These are phyloP conservation scores for Leishmania major DNA, from an alignment of 208 protist species.

Conservation along the genomic window DNA sequence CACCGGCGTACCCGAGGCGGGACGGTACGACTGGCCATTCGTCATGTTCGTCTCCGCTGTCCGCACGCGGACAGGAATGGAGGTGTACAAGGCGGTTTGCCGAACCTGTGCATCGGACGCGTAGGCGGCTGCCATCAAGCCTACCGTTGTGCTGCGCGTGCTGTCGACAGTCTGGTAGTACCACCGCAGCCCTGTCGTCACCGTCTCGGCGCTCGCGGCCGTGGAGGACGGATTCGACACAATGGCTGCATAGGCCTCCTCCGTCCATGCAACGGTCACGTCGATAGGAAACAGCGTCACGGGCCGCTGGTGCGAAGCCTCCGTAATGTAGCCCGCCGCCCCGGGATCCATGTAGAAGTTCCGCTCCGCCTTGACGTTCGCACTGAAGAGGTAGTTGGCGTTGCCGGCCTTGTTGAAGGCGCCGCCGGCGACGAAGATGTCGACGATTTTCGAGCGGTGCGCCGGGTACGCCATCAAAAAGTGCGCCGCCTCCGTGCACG, in stretches of 20 bases:
- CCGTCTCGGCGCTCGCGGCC: slow-evolving; percentile 25
- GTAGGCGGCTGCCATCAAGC: slow-evolving; percentile 31
- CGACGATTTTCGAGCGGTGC: slow-evolving; percentile 24
- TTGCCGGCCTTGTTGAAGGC: slow-evolving; percentile 46
- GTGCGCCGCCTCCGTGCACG: slow-evolving; percentile 64
- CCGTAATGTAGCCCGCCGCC: slow-evolving; percentile 60
- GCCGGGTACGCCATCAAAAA: slow-evolving; percentile 47
- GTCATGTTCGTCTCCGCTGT: neutral
- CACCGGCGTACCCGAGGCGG: slow-evolving; percentile 15
- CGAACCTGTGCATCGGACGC: slow-evolving; percentile 25
- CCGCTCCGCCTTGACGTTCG: slow-evolving; percentile 53
- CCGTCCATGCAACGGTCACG: slow-evolving; percentile 39
- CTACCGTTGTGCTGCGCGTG: slow-evolving; percentile 24
- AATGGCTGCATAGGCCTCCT: slow-evolving; percentile 34
- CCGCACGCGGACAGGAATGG: slow-evolving; percentile 49
- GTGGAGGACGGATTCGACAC: slow-evolving; percentile 14
- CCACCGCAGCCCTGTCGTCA: slow-evolving; percentile 21
- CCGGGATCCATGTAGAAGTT: slow-evolving; percentile 74
- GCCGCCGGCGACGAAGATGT: slow-evolving; percentile 58
- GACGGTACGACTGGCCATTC: slow-evolving; percentile 35
- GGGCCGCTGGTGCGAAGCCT: slow-evolving; percentile 39
- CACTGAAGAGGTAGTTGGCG: slow-evolving; percentile 43
- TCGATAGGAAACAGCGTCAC: slow-evolving; percentile 66
- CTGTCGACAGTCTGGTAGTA: slow-evolving; percentile 40
- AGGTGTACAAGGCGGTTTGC: neutral